Base-by-base conservation (phyloP, 2,329 filamentous ascomycete genomes). In the Microdochium trichocladiopsis region DNA sequence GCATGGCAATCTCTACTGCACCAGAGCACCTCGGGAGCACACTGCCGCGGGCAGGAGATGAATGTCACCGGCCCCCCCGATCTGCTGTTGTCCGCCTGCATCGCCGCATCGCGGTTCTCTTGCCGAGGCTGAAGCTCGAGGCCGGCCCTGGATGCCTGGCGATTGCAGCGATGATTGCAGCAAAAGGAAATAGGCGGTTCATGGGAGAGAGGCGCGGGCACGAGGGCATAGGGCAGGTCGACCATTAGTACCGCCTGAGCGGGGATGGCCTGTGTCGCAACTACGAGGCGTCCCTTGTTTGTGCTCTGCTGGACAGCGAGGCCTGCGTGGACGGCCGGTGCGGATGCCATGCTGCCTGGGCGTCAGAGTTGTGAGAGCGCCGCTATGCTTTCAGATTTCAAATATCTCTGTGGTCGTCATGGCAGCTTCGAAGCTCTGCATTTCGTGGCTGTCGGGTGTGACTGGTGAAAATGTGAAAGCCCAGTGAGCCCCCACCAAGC, bases 151-250 rank as follows among this genome's bases (percentile, higher is more conserved):
- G n/a, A n/a, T n/a, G n/a, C n/a, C n/a, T 51, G 48, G 16, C 52
- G 52, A 16, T 52, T 37, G 33, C 55, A 56, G 2, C 37, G 45
- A n/a, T 53, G 43, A 5, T 47, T 25, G 33, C 49, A 55, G 50
- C 55, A 56, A 5, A 56, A 31, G 8, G 49, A 3, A 25, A 48
- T 53, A 10, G 52, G 48, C 4, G 55, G 55, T n/a, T 56, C 51
- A 22, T 56, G 52, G 31, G 47, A 31, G 18, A 53, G 43, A 50
- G 53, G 36, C 23, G 51, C 52, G 22, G 55, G 55, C 2, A 56
- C 49, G n/a, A 56, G 49, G 2, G 55, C 51, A 33, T 56, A 53
- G 9, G 55, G 55, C 23, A 16, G 37, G 23, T 56, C 55, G 43
- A 53, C 50, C 33, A 56, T 25, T 22, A 56, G n/a, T 2, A 43